Percentiles rank a stretch among this genome's conserved stretches.
Conservation (phyloP, 2,329 filamentous ascomycete species). For the Cyphellophora attinorum region DNA sequence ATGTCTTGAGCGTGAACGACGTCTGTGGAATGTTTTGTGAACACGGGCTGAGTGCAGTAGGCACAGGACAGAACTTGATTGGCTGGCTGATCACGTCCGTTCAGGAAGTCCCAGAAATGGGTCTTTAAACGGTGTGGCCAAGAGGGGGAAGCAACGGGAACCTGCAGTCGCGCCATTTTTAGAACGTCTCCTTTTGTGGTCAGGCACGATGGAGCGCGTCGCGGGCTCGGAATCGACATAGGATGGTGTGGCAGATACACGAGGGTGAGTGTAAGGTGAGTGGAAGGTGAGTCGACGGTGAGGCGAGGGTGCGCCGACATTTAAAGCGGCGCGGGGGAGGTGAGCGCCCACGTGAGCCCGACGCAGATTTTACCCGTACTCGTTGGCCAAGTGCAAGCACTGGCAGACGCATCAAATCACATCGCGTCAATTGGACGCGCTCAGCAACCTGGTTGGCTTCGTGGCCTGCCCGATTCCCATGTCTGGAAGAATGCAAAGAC, state of each 20-base stretch:
- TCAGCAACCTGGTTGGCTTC: no score
- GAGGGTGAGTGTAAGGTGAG: constrained; percentile 1
- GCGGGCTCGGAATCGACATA: not conserved
- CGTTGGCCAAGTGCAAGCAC: no score
- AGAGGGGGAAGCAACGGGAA: not conserved
- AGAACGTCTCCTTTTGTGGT: constrained; percentile 1
- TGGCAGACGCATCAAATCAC: no score
- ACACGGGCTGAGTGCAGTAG: no score
- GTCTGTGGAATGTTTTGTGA: no score
- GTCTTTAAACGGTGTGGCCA: not conserved
- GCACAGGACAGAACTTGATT: no score
- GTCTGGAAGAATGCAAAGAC: no score
- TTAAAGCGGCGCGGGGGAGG: constrained; percentile 1
- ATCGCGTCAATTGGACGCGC: no score
- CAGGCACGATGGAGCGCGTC: constrained; percentile 1
- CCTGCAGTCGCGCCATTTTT: not conserved
- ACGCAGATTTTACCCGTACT: not conserved
- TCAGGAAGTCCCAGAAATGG: not conserved
- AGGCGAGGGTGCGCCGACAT: constrained; percentile 1
- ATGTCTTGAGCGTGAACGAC: no score
- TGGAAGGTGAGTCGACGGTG: not conserved
- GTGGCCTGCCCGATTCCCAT: no score
- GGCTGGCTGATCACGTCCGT: no score
- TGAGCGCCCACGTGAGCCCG: constrained; percentile 1
- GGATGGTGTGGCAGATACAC: not conserved